Percentiles rank a stretch among this genome's conserved stretches.
phyloP scores from a whole-genome alignment of 228 moss, liverwort and hornwort genomes.

The Sphagnum fallax region DNA sequence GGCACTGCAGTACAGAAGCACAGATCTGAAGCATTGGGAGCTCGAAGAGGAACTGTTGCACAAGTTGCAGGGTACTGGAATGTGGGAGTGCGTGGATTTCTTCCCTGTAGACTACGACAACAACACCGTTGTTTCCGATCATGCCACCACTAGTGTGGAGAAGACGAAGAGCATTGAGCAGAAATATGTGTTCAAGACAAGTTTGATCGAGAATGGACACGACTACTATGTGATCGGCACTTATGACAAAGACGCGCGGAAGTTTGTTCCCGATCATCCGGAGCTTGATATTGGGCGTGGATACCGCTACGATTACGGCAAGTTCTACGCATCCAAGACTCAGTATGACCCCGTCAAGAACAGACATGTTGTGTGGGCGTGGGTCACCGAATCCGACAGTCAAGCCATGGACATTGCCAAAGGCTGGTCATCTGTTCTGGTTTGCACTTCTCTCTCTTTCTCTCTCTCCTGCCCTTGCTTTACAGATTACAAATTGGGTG shows the following conservation, averaged over 20 bases:
- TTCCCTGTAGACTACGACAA: constrained; percentile 39
- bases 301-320: constrained; percentile 43
- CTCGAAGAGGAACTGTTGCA: constrained; percentile 32
- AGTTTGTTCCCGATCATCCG: constrained; percentile 34
- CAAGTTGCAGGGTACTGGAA: constrained; percentile 39
- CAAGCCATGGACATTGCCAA: constrained; percentile 21
- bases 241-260: constrained; percentile 32
- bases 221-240: constrained; percentile 73
- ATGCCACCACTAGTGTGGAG: neutral
- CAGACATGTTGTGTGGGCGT: constrained; percentile 73
- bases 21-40: constrained; percentile 58
- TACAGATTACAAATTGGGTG: constrained; percentile 8
- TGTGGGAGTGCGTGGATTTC: constrained; percentile 98
- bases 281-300: constrained; percentile 39
- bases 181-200: constrained; percentile 73
- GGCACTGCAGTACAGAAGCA: constrained; percentile 63
- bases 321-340: constrained; percentile 77
- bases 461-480: constrained; percentile 21
- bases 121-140: constrained; percentile 16
- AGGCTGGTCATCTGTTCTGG: constrained; percentile 32
- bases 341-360: constrained; percentile 49
- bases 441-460: neutral
- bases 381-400: constrained; percentile 75
- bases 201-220: constrained; percentile 38
- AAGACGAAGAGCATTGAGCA: constrained; percentile 2